phyloP scores from a whole-genome alignment of 768 basidiomycete species.

The Gymnopilus junonius region DNA sequence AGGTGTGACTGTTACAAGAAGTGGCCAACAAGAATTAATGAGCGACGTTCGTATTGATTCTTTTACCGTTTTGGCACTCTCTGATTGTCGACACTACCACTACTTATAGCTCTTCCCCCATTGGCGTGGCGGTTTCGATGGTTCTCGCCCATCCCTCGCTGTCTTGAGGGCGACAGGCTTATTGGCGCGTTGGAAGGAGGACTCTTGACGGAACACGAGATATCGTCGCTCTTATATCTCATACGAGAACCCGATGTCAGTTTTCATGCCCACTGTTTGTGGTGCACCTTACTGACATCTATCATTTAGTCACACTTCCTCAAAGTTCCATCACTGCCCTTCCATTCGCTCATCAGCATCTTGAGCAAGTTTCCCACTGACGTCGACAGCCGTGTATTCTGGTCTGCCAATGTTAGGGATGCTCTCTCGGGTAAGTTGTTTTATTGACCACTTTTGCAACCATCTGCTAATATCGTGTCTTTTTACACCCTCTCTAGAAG shows the following conservation, averaged over 20 bases:
- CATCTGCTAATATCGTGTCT: conserved; percentile 5
- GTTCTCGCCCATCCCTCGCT: conserved; percentile 67
- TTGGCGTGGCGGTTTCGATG: conserved; percentile 79
- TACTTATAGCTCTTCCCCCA: conserved; percentile 70
- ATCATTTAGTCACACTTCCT: conserved; percentile 75
- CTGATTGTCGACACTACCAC: not conserved
- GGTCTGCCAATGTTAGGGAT: conserved; percentile 66
- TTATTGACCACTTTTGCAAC: not conserved
- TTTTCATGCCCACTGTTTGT: conserved; percentile 1
- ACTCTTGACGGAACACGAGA: conserved; percentile 67
- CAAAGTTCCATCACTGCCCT: conserved; percentile 83
- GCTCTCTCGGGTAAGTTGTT: conserved; percentile 66
- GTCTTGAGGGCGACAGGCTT: conserved; percentile 59
- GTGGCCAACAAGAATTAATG: conserved; percentile 84
- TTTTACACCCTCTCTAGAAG: conserved; percentile 32
- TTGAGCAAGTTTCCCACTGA: conserved; percentile 81
- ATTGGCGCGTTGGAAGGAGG: conserved; percentile 66
- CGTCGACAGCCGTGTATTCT: conserved; percentile 76
- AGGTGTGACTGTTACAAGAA: conserved; percentile 83
- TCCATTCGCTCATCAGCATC: conserved; percentile 76
- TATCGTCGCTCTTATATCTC: conserved; percentile 67
- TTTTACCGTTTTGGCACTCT: not conserved
- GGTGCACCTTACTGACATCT: conserved; percentile 14
- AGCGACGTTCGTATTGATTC: conserved; percentile 55
- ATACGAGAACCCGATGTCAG: conserved; percentile 80